Evolutionary conservation across 2,329 filamentous ascomycete genomes (phyloP).

Genomic region (Colletotrichum brevisporum): DNA sequence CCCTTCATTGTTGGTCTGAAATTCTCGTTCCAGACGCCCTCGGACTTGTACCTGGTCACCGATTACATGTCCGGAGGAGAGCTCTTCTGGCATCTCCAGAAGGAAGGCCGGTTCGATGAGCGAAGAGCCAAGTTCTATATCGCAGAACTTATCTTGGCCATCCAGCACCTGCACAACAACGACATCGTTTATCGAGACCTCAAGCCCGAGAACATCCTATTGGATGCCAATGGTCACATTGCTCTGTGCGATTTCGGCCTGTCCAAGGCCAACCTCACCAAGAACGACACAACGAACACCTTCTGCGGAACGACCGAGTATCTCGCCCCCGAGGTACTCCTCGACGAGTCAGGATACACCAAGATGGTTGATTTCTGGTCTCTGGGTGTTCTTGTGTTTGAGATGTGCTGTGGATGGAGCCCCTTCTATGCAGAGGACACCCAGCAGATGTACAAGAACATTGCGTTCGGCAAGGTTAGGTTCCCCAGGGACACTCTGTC

Average conservation of each 20-base stretch:
- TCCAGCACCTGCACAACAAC: slow-evolving; percentile 95
- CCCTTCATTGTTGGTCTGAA: slow-evolving; percentile 98
- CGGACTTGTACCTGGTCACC: slow-evolving; percentile 97
- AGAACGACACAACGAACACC: slow-evolving; percentile 98
- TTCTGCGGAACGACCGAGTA: slow-evolving; percentile 99
- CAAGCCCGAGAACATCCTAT: slow-evolving; percentile 96
- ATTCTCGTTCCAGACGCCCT: slow-evolving; percentile 98
- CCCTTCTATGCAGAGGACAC: slow-evolving; percentile 99
- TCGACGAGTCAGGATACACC: slow-evolving; percentile 97
- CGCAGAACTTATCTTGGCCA: slow-evolving; percentile 93
- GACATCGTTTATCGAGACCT: slow-evolving; percentile 98
- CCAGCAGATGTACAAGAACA: slow-evolving; percentile 99
- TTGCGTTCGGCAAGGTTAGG: slow-evolving; percentile 97
- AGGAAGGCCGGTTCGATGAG: slow-evolving; percentile 96
- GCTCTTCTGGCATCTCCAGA: slow-evolving; percentile 98
- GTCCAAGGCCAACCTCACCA: slow-evolving; percentile 96
- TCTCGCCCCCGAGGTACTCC: slow-evolving; percentile 91
- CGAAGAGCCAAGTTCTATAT: slow-evolving; percentile 98
- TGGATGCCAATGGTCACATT: slow-evolving; percentile 98
- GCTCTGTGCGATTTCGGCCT: slow-evolving; percentile 97
- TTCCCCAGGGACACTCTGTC: slow-evolving; percentile 96
- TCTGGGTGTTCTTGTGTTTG: slow-evolving; percentile 94
- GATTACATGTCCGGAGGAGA: slow-evolving; percentile 99
- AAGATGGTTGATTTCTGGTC: slow-evolving; percentile 99
- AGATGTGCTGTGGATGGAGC: slow-evolving; percentile 99